Evolutionary conservation across 106 monocot genomes (phyloP).

Genomic region (Triglochin maritima): DNA sequence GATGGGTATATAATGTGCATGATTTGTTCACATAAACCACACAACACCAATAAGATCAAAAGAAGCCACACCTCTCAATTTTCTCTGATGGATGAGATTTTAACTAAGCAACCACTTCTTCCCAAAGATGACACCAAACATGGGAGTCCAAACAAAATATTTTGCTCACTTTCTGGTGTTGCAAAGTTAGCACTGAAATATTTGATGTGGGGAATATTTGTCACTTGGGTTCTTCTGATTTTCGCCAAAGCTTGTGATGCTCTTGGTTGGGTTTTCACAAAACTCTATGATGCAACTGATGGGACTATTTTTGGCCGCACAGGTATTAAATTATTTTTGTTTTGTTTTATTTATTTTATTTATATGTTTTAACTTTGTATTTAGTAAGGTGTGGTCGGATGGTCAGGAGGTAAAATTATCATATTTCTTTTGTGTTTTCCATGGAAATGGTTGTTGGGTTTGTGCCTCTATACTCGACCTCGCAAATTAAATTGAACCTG

Average conservation of each 20-base stretch:
- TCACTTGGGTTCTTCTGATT: slow-evolving; percentile 38
- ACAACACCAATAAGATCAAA: too few species aligned
- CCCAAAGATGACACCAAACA: slow-evolving; percentile 5
- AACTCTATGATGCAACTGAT: slow-evolving; percentile 8
- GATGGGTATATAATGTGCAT: too few species aligned
- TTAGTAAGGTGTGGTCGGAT: too few species aligned
- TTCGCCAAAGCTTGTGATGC: slow-evolving; percentile 30
- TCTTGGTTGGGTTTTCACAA: neutral
- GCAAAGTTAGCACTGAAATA: slow-evolving; percentile 32
- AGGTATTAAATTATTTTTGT: slow-evolving; percentile 25
- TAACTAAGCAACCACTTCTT: slow-evolving; percentile 25
- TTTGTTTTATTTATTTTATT: too few species aligned
- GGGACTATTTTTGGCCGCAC: slow-evolving; percentile 38
- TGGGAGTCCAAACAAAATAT: slow-evolving; percentile 8
- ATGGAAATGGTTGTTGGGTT: too few species aligned
- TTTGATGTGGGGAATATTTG: slow-evolving; percentile 51
- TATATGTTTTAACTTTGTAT: too few species aligned
- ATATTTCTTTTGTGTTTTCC: too few species aligned
- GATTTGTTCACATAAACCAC: too few species aligned
- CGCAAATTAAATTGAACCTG: too few species aligned
- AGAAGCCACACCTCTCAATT: too few species aligned
- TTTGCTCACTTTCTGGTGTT: slow-evolving; percentile 10
- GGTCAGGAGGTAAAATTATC: too few species aligned
- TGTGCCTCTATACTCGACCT: too few species aligned
- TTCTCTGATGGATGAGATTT: slow-evolving; percentile 23